phyloP scores from a whole-genome alignment of 2,329 filamentous ascomycete species.

The Microcera coccophila region DNA sequence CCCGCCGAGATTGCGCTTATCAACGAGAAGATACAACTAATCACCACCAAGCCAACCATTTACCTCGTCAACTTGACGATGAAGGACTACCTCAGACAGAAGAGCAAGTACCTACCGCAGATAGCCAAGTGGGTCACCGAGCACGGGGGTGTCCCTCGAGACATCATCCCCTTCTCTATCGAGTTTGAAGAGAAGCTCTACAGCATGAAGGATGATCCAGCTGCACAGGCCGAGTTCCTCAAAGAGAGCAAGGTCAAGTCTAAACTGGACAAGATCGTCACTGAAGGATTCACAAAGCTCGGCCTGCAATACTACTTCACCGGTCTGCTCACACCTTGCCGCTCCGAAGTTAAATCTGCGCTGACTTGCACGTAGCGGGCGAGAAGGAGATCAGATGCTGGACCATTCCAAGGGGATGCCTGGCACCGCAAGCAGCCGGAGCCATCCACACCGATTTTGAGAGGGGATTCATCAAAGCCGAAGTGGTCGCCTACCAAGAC shows the following conservation, averaged over 20 bases:
- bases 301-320: conserved; percentile 45
- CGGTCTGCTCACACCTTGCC: conserved; percentile 19
- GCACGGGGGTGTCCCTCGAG: conserved; percentile 38
- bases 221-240: conserved; percentile 33
- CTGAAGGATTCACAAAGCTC: conserved; percentile 42
- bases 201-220: conserved; percentile 35
- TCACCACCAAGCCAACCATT: conserved; percentile 44
- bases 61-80: conserved; percentile 45
- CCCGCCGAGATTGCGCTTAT: conserved; percentile 42
- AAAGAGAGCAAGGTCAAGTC: conserved; percentile 41
- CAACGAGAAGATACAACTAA: conserved; percentile 44
- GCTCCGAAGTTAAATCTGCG: not conserved
- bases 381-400: conserved; percentile 46
- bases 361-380: conserved; percentile 29
- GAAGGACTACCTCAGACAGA: conserved; percentile 46
- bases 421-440: conserved; percentile 40
- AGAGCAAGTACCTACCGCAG: conserved; percentile 42
- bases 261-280: conserved; percentile 40
- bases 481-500: conserved; percentile 44
- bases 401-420: conserved; percentile 37
- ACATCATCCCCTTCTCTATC: conserved; percentile 43
- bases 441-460: conserved; percentile 43
- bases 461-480: conserved; percentile 43
- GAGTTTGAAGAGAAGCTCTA: conserved; percentile 45
- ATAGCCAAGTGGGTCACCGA: conserved; percentile 45